Percentiles rank a stretch among this genome's conserved stretches.
These are phyloP conservation scores for Xylariaceae sp. DNA, from an alignment of 2,329 filamentous ascomycete species.

Conservation along the genomic window DNA sequence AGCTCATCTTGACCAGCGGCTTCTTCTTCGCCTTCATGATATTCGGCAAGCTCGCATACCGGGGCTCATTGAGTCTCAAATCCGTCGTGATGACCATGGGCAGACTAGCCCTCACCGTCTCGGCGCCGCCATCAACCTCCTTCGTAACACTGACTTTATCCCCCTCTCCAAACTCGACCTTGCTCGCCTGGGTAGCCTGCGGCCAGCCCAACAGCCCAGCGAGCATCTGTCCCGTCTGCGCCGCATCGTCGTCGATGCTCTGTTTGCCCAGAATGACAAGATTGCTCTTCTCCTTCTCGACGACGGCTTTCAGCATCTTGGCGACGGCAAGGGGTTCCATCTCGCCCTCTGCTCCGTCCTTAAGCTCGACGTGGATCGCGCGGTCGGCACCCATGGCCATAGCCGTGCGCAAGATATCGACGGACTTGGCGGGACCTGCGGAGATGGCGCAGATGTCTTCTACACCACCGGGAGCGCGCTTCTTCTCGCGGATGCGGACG, in stretches of 20 bases:
- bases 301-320: conserved; percentile 79
- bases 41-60: conserved; percentile 93
- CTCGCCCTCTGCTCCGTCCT: conserved; percentile 61
- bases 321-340: conserved; percentile 90
- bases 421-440: conserved; percentile 82
- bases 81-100: conserved; percentile 96
- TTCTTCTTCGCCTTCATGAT: conserved; percentile 99
- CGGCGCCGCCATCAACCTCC: conserved; percentile 93
- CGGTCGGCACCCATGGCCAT: conserved; percentile 99
- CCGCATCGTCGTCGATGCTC: conserved; percentile 94
- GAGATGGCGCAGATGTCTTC: conserved; percentile 89
- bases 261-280: conserved; percentile 95
- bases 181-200: conserved; percentile 90
- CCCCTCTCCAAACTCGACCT: conserved; percentile 71
- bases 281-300: conserved; percentile 82
- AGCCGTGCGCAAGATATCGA: conserved; percentile 87
- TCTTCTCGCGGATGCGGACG: conserved; percentile 88
- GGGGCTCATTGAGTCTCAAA: conserved; percentile 87
- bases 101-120: conserved; percentile 81
- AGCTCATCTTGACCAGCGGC: conserved; percentile 86
- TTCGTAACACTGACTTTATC: conserved; percentile 74
- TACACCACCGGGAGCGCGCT: conserved; percentile 68
- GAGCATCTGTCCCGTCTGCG: conserved; percentile 97
- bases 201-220: conserved; percentile 88
- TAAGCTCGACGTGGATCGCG: conserved; percentile 79